Percentiles rank a stretch among this genome's conserved stretches.
Conservation (phyloP, 371 early-diverging fungal species). For the Conidiobolus incongruus region DNA sequence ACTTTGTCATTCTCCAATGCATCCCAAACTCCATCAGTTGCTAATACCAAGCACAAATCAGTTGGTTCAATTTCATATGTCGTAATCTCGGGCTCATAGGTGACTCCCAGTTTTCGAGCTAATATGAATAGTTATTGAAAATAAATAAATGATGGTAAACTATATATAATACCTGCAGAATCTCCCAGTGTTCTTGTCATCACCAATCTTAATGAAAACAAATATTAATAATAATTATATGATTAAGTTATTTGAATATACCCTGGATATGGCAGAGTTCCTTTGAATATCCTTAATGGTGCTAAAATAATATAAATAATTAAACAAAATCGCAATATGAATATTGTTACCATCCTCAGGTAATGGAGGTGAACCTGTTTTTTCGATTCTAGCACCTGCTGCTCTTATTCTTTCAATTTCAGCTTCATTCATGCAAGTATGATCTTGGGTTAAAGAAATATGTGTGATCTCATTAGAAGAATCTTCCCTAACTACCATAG, state of each 20-base stretch:
- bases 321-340: not conserved
- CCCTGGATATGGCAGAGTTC: slow-evolving; percentile 4
- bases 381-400: slow-evolving; percentile 1
- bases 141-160: not conserved
- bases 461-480: too few species aligned
- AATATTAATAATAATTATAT: not conserved
- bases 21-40: slow-evolving; percentile 90
- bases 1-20: slow-evolving; percentile 48
- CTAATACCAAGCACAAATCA: slow-evolving; percentile 66
- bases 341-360: slow-evolving; percentile 2
- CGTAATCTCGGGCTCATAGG: slow-evolving; percentile 36
- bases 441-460: not conserved
- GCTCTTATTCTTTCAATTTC: not conserved
- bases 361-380: not conserved
- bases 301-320: not conserved
- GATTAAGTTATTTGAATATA: not conserved
- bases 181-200: slow-evolving; percentile 4
- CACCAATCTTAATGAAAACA: not conserved
- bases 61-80: slow-evolving; percentile 28
- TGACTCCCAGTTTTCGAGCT: slow-evolving; percentile 2
- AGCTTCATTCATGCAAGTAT: slow-evolving; percentile 1
- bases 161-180: not conserved
- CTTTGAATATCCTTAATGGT: slow-evolving; percentile 3
- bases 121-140: not conserved
- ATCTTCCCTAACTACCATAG: too few species aligned